Percentiles rank a stretch among this genome's conserved stretches.
Conservation (phyloP, 2,329 filamentous ascomycete species). For the Trichophyton rubrum region DNA sequence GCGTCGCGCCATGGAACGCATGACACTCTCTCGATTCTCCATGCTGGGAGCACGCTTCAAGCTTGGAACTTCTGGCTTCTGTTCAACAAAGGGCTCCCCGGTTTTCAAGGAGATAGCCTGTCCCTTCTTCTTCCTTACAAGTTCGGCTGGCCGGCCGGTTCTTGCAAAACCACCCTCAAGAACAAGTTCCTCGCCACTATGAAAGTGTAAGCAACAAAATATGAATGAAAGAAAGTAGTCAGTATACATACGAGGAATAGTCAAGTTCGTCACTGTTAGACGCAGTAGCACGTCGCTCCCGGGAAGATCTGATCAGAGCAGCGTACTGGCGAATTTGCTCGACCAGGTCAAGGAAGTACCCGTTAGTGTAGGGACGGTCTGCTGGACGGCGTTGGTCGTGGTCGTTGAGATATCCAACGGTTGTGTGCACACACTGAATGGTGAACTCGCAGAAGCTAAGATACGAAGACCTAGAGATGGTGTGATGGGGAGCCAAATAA, state of each 20-base stretch:
- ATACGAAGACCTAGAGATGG: constrained; percentile 63
- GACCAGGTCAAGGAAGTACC: constrained; percentile 92
- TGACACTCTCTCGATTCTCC: constrained; percentile 60
- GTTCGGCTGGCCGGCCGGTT: constrained; percentile 70
- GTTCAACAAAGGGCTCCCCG: constrained; percentile 47
- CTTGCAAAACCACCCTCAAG: constrained; percentile 69
- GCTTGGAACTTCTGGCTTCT: constrained; percentile 20
- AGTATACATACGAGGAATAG: constrained; percentile 35
- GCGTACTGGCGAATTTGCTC: constrained; percentile 89
- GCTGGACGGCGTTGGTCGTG: constrained; percentile 71
- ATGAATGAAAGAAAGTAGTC: background rate
- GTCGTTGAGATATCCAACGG: constrained; percentile 73
- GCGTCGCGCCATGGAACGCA: constrained; percentile 86
- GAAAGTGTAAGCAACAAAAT: constrained; percentile 25
- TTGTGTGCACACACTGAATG: constrained; percentile 79
- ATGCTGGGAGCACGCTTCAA: constrained; percentile 42
- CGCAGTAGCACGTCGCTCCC: constrained; percentile 42
- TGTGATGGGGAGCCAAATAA: constrained; percentile 62
- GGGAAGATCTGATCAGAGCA: constrained; percentile 63
- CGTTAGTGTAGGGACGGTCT: constrained; percentile 86
- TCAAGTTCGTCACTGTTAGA: constrained; percentile 36
- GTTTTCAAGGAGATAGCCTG: constrained; percentile 67
- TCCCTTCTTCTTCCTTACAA: constrained; percentile 71
- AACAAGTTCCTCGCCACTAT: constrained; percentile 58
- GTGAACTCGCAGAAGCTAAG: constrained; percentile 82